Conservation (phyloP, 78 protist species). For the Dictyostelium purpureum region DNA sequence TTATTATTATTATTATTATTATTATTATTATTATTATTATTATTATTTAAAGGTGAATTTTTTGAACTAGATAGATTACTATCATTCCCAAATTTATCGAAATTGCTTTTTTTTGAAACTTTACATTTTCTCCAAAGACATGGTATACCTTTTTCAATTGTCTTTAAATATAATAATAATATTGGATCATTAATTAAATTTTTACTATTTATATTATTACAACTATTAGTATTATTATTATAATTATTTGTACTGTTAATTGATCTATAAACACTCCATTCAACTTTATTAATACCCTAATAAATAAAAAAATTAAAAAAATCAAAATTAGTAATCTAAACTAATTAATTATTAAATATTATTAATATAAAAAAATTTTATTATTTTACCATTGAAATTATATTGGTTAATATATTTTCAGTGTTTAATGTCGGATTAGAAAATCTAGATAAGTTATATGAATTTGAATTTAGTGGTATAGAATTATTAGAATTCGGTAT, state of each 20-base stretch:
- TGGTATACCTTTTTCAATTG: slow-evolving; percentile 43
- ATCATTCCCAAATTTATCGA: not conserved
- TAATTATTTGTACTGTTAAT: not conserved
- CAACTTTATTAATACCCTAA: slow-evolving; percentile 27
- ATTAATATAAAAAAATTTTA: too few species aligned
- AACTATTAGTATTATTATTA: not conserved
- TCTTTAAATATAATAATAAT: slow-evolving; percentile 27
- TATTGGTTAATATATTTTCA: not conserved
- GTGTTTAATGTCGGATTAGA: not conserved
- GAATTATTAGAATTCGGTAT: not conserved
- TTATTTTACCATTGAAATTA: not conserved
- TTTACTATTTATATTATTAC: not conserved
- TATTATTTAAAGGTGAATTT: not conserved
- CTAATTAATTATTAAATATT: too few species aligned
- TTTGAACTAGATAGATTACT: not conserved
- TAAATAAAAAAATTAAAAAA: not conserved
- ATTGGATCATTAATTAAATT: slow-evolving; percentile 30
- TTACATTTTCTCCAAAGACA: slow-evolving; percentile 50
- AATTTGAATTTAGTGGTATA: not conserved
- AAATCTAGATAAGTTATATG: not conserved
- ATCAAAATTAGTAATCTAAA: too few species aligned
- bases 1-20: not conserved
- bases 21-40: not conserved
- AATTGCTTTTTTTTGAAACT: not conserved
- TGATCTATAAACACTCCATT: slow-evolving; percentile 33